Conservation (phyloP, 805 yeast species). For the Wickerhamiella parazyma region DNA sequence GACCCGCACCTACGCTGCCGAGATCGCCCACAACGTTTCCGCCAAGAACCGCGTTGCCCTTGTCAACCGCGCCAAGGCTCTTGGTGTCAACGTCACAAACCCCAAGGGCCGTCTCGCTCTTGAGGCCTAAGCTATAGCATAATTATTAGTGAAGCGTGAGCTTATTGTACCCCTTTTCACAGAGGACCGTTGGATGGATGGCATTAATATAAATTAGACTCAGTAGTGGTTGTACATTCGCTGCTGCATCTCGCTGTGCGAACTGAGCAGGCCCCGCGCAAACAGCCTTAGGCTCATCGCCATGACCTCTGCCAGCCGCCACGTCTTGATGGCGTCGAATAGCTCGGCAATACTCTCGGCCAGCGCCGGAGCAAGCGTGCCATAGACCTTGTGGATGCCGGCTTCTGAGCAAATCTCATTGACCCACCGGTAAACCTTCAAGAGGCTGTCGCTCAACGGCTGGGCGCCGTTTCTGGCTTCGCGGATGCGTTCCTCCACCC, state of each 20-base stretch:
- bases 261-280: conserved; percentile 15
- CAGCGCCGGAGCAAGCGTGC: conserved; percentile 18
- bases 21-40: conserved; percentile 97
- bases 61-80: conserved; percentile 92
- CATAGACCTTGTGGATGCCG: conserved; percentile 16
- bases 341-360: conserved; percentile 21
- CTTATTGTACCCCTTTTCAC: too few species aligned
- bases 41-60: conserved; percentile 96
- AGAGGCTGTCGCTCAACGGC: conserved; percentile 6
- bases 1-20: conserved; percentile 99
- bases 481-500: conserved; percentile 19
- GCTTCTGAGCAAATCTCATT: conserved; percentile 17
- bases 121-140: conserved; percentile 58
- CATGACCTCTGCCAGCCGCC: conserved; percentile 21
- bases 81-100: conserved; percentile 98
- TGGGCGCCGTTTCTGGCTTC: background rate
- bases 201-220: too few species aligned
- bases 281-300: conserved; percentile 17
- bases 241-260: conserved; percentile 8
- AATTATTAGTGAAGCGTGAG: conserved; percentile 1
- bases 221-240: background rate
- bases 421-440: conserved; percentile 10
- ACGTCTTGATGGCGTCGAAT: conserved; percentile 18
- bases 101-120: conserved; percentile 97
- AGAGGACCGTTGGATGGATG: too few species aligned